Evolutionary conservation across 768 basidiomycete species (phyloP).

Genomic region (Termitomyces sp.): DNA sequence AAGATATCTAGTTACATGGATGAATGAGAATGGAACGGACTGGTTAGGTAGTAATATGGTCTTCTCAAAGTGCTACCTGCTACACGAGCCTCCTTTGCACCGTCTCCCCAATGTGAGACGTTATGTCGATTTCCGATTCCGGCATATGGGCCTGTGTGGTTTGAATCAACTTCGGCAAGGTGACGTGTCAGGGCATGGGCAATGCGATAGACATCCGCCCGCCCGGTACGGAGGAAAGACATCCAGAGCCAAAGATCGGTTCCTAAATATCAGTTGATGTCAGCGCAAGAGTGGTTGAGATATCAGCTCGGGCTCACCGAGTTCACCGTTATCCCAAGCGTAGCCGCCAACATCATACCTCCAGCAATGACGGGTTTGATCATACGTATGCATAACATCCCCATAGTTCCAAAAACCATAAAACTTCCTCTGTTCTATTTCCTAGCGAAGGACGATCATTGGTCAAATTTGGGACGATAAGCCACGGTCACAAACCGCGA

Average conservation of each 20-base stretch:
- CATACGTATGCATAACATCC: constrained; percentile 35
- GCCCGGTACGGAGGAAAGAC: constrained; percentile 32
- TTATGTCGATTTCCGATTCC: constrained; percentile 31
- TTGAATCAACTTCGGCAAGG: constrained; percentile 30
- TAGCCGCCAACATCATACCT: constrained; percentile 31
- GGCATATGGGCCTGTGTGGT: constrained; percentile 31
- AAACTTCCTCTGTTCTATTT: constrained; percentile 28
- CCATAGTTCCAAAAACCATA: constrained; percentile 36
- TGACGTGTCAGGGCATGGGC: constrained; percentile 31
- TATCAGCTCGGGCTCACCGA: constrained; percentile 16
- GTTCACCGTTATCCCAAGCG: constrained; percentile 33
- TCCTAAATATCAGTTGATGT: constrained; percentile 9
- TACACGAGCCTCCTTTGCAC: constrained; percentile 32
- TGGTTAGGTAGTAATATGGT: constrained; percentile 31
- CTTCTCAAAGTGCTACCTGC: constrained; percentile 28
- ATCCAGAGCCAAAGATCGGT: constrained; percentile 29
- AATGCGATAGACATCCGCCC: constrained; percentile 28
- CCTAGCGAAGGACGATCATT: constrained; percentile 10
- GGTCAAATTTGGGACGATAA: background rate
- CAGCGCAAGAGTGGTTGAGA: background rate
- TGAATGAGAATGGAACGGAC: constrained; percentile 12
- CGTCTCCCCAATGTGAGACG: constrained; percentile 35
- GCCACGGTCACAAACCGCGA: constrained; percentile 13
- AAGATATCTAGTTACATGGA: background rate
- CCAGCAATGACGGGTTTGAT: constrained; percentile 33